These are phyloP conservation scores for Chaetomium strumarium DNA, from an alignment of 2,329 filamentous ascomycete genomes.

Conservation along the genomic window DNA sequence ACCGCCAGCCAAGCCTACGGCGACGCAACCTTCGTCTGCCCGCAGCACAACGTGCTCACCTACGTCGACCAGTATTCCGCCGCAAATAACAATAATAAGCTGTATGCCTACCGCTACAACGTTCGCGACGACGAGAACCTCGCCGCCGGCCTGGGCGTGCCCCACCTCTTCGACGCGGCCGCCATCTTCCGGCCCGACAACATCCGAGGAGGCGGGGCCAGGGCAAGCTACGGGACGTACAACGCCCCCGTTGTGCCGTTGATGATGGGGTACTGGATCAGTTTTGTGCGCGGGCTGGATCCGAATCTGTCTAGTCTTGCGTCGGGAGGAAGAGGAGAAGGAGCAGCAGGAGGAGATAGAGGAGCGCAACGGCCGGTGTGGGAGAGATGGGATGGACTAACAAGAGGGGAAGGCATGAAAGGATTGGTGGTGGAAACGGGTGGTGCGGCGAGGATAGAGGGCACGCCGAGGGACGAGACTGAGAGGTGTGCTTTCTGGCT, in stretches of 20 bases:
- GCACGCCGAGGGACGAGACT: constrained; percentile 29
- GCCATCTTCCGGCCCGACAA: constrained; percentile 45
- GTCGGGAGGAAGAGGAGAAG: constrained; percentile 20
- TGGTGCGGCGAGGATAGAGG: constrained; percentile 36
- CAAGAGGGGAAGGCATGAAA: constrained; percentile 32
- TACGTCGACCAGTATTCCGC: constrained; percentile 22
- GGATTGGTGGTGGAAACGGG: constrained; percentile 39
- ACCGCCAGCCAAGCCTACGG: constrained; percentile 38
- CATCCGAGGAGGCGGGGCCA: constrained; percentile 27
- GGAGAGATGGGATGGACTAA: constrained; percentile 32
- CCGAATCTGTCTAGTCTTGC: constrained; percentile 35
- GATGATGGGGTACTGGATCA: constrained; percentile 45
- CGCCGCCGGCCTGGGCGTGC: constrained; percentile 39
- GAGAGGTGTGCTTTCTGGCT: constrained; percentile 39
- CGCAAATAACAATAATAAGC: constrained; percentile 8
- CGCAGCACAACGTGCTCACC: constrained; percentile 35
- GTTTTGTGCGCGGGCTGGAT: constrained; percentile 41
- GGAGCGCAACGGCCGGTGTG: constrained; percentile 31
- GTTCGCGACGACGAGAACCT: constrained; percentile 36
- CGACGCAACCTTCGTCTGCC: constrained; percentile 42
- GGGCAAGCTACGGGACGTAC: constrained; percentile 37
- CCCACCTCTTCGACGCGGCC: constrained; percentile 42
- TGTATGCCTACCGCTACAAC: constrained; percentile 47
- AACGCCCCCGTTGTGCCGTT: constrained; percentile 41
- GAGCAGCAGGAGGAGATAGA: too few relatives aligned